Conservation (phyloP, 2,329 filamentous ascomycete genomes). For the Pestalotiopsis sp. region DNA sequence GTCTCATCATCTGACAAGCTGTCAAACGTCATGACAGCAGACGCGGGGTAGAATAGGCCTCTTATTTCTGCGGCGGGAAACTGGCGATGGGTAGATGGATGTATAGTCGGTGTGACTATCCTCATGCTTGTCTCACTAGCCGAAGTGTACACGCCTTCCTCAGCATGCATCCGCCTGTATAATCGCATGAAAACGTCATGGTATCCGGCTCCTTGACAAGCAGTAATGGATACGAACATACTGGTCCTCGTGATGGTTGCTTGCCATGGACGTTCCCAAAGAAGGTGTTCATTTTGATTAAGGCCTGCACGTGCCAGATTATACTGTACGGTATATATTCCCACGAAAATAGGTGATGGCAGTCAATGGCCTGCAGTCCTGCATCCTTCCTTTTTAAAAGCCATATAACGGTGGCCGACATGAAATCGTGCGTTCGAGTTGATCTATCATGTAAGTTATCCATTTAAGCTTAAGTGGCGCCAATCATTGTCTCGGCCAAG, state of each 20-base stretch:
- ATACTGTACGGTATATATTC: not conserved
- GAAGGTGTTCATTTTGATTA: not conserved
- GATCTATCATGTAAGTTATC: not conserved
- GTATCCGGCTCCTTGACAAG: too few species aligned
- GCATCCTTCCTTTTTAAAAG: not conserved
- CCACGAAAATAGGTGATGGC: not conserved
- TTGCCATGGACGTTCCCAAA: not conserved
- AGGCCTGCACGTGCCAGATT: not conserved
- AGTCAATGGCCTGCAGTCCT: not conserved
- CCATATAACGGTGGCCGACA: not conserved
- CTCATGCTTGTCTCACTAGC: not conserved
- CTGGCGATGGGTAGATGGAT: too few species aligned
- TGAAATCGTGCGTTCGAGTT: not conserved
- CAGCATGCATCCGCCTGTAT: too few species aligned
- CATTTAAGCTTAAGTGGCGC: not conserved
- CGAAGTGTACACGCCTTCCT: not conserved
- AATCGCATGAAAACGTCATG: too few species aligned
- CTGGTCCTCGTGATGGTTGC: not conserved
- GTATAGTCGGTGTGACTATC: too few species aligned
- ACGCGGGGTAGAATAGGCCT: not conserved
- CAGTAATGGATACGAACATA: not conserved
- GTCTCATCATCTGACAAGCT: not conserved
- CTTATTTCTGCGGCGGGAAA: not conserved
- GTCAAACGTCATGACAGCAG: not conserved
- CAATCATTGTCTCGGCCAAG: not conserved